Percentiles rank a stretch among this genome's conserved stretches.
Conservation (phyloP, 441 rosid species). For the Croton setiger region DNA sequence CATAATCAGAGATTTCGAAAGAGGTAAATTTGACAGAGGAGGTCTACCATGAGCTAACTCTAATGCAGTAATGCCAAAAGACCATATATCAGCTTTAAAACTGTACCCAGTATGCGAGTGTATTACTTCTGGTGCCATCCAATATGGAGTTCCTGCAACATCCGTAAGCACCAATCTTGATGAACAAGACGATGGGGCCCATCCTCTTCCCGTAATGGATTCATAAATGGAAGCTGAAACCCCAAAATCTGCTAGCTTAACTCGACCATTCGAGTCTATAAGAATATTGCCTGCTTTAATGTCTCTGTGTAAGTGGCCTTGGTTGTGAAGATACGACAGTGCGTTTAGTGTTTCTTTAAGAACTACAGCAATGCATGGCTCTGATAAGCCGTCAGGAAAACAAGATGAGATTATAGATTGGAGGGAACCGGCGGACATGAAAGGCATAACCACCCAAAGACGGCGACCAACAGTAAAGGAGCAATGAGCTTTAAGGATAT, state of each 20-base stretch:
- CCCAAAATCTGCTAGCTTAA: constrained; percentile 81
- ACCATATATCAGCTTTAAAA: constrained; percentile 84
- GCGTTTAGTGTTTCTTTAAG: constrained; percentile 67
- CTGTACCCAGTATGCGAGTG: constrained; percentile 77
- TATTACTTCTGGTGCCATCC: constrained; percentile 96
- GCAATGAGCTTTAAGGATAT: constrained; percentile 70
- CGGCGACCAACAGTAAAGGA: constrained; percentile 66
- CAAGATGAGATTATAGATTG: constrained; percentile 67
- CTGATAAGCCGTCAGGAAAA: constrained; percentile 56
- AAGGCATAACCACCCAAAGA: constrained; percentile 97
- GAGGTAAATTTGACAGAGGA: constrained; percentile 76
- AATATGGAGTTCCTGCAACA: constrained; percentile 75
- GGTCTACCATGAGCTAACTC: constrained; percentile 83
- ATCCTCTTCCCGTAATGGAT: constrained; percentile 24
- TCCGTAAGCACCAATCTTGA: constrained; percentile 53
- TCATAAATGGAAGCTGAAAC: constrained; percentile 82
- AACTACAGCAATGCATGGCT: constrained; percentile 63
- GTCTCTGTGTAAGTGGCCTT: constrained; percentile 73
- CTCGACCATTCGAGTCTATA: constrained; percentile 52
- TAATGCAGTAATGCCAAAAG: constrained; percentile 80
- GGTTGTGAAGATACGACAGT: constrained; percentile 68
- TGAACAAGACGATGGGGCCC: constrained; percentile 17
- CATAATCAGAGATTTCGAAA: constrained; percentile 65
- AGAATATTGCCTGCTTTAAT: constrained; percentile 79
- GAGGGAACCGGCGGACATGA: constrained; percentile 80